phyloP scores from a whole-genome alignment of 371 early-diverging fungal genomes.

The Mortierella sp. region DNA sequence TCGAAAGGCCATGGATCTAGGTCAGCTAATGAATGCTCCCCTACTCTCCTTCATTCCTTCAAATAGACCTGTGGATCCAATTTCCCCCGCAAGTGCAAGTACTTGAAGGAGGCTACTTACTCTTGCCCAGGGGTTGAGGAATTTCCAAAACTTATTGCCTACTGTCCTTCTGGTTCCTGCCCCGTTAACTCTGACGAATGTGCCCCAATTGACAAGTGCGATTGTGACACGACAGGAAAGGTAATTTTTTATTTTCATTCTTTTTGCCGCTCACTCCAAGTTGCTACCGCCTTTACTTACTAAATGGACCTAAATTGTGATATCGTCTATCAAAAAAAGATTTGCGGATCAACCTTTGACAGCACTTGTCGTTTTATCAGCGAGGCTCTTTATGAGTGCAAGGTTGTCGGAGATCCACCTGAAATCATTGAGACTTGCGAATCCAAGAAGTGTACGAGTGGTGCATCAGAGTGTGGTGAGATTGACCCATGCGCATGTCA shows the following conservation, averaged over 20 bases:
- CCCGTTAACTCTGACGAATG: not conserved
- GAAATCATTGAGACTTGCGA: not conserved
- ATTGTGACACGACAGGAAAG: too few relatives aligned
- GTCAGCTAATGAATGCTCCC: too few relatives aligned
- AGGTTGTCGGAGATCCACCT: not conserved
- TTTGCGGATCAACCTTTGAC: constrained; percentile 9
- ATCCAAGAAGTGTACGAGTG: constrained; percentile 1
- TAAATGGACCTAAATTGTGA: too few relatives aligned
- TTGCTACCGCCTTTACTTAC: too few relatives aligned
- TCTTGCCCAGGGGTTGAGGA: not conserved
- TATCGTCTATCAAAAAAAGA: not conserved
- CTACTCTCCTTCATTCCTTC: not conserved
- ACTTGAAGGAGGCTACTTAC: not conserved
- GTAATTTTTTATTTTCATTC: too few relatives aligned
- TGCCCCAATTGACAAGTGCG: too few relatives aligned
- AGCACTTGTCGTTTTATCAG: not conserved
- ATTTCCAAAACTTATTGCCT: not conserved
- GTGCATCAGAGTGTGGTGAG: too few relatives aligned
- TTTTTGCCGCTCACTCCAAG: too few relatives aligned
- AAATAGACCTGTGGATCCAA: constrained; percentile 16
- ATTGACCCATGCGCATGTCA: too few relatives aligned
- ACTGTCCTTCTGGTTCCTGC: constrained; percentile 1
- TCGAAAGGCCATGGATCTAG: too few relatives aligned
- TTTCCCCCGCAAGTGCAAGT: not conserved
- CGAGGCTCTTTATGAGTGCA: not conserved